Percentiles rank a stretch among this genome's conserved stretches.
Conservation (phyloP, 495 filamentous ascomycete genomes). For the Clohesyomyces aquaticus region DNA sequence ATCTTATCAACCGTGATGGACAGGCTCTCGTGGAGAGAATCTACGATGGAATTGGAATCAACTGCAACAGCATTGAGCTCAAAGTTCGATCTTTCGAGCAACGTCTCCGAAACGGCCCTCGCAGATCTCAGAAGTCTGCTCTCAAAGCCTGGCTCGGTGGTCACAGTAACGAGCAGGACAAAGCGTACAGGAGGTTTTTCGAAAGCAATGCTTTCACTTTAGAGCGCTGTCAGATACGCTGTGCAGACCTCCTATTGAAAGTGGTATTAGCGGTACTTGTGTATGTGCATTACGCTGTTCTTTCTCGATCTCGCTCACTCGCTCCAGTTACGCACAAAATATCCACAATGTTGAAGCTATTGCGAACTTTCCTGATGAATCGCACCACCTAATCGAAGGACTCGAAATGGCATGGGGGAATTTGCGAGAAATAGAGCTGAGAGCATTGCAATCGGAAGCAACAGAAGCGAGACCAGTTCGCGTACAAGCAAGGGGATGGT, state of each 20-base stretch:
- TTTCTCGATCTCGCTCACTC: background rate
- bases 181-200: constrained; percentile 12
- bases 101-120: background rate
- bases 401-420: constrained; percentile 1
- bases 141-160: background rate
- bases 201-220: constrained; percentile 4
- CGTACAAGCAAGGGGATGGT: constrained; percentile 10
- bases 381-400: constrained; percentile 1
- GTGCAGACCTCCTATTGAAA: constrained; percentile 15
- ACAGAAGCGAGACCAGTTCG: background rate
- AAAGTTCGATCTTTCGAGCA: constrained; percentile 3
- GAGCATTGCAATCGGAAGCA: too few species aligned
- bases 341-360: constrained; percentile 1
- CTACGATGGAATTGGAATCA: constrained; percentile 11
- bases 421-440: constrained; percentile 7
- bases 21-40: constrained; percentile 6
- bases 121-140: background rate
- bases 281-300: constrained; percentile 3
- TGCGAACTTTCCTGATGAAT: constrained; percentile 7
- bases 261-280: constrained; percentile 15
- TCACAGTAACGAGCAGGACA: constrained; percentile 9
- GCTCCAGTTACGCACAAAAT: constrained; percentile 9
- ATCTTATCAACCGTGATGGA: constrained; percentile 1
- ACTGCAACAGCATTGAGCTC: constrained; percentile 3
- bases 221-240: constrained; percentile 18